Conservation (phyloP, 1,284 basidiomycete species). For the Ganoderma meredithae region DNA sequence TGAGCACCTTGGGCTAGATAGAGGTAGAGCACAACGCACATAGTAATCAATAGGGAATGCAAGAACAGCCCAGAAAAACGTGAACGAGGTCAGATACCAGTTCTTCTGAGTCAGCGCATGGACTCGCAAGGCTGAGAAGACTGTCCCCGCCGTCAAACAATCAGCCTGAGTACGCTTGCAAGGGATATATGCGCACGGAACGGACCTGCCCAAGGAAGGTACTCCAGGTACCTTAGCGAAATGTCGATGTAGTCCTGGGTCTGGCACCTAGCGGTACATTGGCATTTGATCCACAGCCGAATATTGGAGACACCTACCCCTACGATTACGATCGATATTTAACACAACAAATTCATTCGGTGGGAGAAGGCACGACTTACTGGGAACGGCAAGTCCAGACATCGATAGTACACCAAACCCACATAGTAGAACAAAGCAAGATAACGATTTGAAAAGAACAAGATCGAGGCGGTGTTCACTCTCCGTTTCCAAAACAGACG, state of each 20-base stretch:
- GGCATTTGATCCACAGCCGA: no score
- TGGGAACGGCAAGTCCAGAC: neutral
- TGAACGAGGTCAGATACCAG: neutral
- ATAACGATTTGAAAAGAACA: constrained; percentile 18
- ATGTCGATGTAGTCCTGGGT: neutral
- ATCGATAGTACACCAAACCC: neutral
- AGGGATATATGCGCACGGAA: no score
- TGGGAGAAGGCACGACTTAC: neutral
- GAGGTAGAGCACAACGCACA: neutral
- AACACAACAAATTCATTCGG: no score
- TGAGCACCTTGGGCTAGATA: neutral
- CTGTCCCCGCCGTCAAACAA: neutral
- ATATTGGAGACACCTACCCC: neutral
- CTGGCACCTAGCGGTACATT: neutral
- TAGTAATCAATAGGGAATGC: constrained; percentile 1
- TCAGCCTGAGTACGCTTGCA: no score
- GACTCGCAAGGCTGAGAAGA: constrained; percentile 2
- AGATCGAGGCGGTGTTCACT: neutral
- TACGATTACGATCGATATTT: neutral
- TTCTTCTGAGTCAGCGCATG: neutral
- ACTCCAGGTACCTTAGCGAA: neutral
- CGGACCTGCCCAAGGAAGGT: constrained; percentile 7
- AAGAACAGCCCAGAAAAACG: neutral
- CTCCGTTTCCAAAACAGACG: constrained; percentile 16
- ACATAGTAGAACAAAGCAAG: neutral